Evolutionary conservation across 768 basidiomycete genomes (phyloP).

Genomic region (Hygrocybe coccinea): DNA sequence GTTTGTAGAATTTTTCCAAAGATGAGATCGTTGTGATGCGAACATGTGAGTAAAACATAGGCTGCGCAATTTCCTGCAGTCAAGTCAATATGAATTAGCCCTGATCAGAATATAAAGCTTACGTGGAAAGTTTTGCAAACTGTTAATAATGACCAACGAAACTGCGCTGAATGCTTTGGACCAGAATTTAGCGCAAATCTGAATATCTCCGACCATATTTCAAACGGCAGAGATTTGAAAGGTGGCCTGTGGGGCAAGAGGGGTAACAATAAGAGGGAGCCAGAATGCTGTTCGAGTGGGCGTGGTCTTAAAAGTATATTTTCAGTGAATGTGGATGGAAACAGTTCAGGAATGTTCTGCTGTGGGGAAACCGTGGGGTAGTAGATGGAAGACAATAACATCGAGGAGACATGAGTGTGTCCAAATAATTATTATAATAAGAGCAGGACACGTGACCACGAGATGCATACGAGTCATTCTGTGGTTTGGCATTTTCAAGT

Average conservation of each 20-base stretch:
- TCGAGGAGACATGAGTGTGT: not conserved
- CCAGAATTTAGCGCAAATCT: constrained; percentile 31
- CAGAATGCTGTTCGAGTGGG: constrained; percentile 56
- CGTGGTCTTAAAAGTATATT: constrained; percentile 59
- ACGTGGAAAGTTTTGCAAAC: constrained; percentile 49
- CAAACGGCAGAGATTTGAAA: constrained; percentile 55
- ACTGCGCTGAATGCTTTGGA: constrained; percentile 11
- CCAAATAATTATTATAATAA: too few relatives aligned
- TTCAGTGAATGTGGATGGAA: constrained; percentile 29
- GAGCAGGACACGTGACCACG: too few relatives aligned
- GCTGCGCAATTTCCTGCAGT: constrained; percentile 57
- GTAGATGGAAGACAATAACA: too few relatives aligned
- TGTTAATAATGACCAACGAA: constrained; percentile 27
- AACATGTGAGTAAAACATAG: constrained; percentile 59
- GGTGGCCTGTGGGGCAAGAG: constrained; percentile 54
- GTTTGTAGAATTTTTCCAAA: constrained; percentile 55
- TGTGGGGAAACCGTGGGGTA: too few relatives aligned
- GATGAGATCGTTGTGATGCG: constrained; percentile 38
- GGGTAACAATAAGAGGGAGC: constrained; percentile 61
- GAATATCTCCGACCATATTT: constrained; percentile 68
- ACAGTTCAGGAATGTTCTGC: too few relatives aligned
- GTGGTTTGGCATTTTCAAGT: too few relatives aligned
- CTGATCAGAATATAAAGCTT: constrained; percentile 10
- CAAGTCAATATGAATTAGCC: not conserved
- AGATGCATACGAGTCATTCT: too few relatives aligned